Base-by-base conservation (phyloP, 192 early-diverging fungal genomes). In the Backusella macrospora region DNA sequence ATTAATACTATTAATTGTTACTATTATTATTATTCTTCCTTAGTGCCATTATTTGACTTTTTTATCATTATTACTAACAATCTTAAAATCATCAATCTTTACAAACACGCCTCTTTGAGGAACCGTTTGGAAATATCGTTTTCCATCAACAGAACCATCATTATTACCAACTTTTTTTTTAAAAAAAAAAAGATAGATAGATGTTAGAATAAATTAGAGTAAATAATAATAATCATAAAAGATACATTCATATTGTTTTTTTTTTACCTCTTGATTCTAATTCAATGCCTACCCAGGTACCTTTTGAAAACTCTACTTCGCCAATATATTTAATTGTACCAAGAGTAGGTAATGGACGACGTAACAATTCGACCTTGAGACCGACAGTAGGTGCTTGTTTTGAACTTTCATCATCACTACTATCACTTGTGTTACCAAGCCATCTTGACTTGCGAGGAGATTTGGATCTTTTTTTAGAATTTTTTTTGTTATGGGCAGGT, bases 251-350 rank as follows among this genome's bases (percentile, higher is more conserved):
- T n/a, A n/a, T n/a, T n/a, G n/a, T n/a, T 55, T 55, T 55, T 55
- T 23, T 55, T 68, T 78, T 78, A 78, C 77, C 39, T 65, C 78
- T 43, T 23, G 74, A 76, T 34, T 80, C 78, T 14, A 80, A 44
- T 69, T 80, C 78, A 70, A 80, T 62, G 14, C 78, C 78, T 38
- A 68, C 78, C 78, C 78, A 80, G 7, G 62, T 67, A 7, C 78
- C 78, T 9, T 76, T 72, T 43, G 70, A 43, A 44, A 72, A 75
- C 5, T 46, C 55, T 2, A 80, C 70, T 21, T 65, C 45, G 23
- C 78, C 78, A 62, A 80, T 72, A 38, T 69, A 80, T 14, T 75
- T 75, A 40, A 80, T 75, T 9, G 48, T 47, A 9, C 78, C 78
- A 45, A 71, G 70, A 0, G 78, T 80, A 45, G 78, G 78, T 10